A percentile compares a stretch with the other conserved stretches of the same genome.
These are phyloP conservation scores for Prunus davidiana DNA, from an alignment of 306 rosid species.

Conservation along the genomic window DNA sequence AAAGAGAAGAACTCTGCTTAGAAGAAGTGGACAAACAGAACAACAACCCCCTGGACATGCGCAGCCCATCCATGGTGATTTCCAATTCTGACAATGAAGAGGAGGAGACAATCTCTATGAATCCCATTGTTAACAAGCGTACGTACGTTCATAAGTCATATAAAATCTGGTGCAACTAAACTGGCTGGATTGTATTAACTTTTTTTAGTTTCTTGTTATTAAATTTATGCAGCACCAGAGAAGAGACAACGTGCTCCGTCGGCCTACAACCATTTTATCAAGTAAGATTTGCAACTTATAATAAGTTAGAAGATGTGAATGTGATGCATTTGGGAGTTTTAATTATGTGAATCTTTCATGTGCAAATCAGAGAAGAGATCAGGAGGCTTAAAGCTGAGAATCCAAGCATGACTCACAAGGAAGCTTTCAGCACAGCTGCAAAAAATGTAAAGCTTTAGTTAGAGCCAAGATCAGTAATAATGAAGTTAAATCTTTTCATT, in stretches of 20 bases:
- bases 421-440: slow-evolving; percentile 89
- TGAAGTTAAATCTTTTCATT: neutral
- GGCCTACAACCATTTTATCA: slow-evolving; percentile 89
- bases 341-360: slow-evolving; percentile 1
- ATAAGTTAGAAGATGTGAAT: neutral
- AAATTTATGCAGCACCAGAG: slow-evolving; percentile 62
- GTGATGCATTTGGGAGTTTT: neutral
- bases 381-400: slow-evolving; percentile 82
- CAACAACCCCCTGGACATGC: slow-evolving; percentile 30
- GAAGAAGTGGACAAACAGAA: slow-evolving; percentile 44
- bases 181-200: neutral
- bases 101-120: slow-evolving; percentile 47
- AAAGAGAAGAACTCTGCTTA: slow-evolving; percentile 34
- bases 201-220: neutral
- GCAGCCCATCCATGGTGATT: slow-evolving; percentile 39
- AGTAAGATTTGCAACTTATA: slow-evolving; percentile 40
- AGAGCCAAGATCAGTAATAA: neutral
- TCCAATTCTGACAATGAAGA: slow-evolving; percentile 62
- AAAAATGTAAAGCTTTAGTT: slow-evolving; percentile 51
- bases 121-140: slow-evolving; percentile 71
- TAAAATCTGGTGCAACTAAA: slow-evolving; percentile 6
- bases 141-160: slow-evolving; percentile 1
- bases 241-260: slow-evolving; percentile 96
- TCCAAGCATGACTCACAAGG: slow-evolving; percentile 90
- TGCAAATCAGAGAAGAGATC: slow-evolving; percentile 76